phyloP scores from a whole-genome alignment of 768 basidiomycete species.

The Calocybe indica region DNA sequence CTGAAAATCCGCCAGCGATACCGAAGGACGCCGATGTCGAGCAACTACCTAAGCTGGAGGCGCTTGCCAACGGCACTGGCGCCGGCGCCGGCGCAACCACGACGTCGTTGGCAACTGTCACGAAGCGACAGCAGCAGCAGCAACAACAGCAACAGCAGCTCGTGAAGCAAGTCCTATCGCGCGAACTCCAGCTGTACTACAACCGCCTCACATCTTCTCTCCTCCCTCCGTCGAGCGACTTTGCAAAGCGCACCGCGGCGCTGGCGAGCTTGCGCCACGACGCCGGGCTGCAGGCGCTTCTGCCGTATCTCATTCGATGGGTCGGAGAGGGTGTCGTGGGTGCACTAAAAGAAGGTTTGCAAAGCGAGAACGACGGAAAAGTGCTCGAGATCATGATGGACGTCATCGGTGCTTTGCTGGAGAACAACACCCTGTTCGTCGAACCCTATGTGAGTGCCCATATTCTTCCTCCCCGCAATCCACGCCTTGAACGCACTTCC shows the following conservation, averaged over 20 bases:
- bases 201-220: slow-evolving; percentile 83
- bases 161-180: slow-evolving; percentile 88
- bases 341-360: slow-evolving; percentile 49
- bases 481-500: slow-evolving; percentile 1
- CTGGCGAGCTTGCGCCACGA: slow-evolving; percentile 85
- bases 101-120: slow-evolving; percentile 16
- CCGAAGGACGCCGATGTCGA: slow-evolving; percentile 35
- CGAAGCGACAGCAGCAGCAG: slow-evolving; percentile 36
- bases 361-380: slow-evolving; percentile 61
- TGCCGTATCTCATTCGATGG: slow-evolving; percentile 95
- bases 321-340: slow-evolving; percentile 81
- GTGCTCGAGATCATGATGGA: slow-evolving; percentile 80
- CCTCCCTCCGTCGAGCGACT: slow-evolving; percentile 45
- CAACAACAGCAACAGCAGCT: slow-evolving; percentile 64
- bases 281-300: slow-evolving; percentile 83
- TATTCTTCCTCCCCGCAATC: neutral
- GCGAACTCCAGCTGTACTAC: slow-evolving; percentile 94
- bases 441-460: slow-evolving; percentile 85
- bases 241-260: slow-evolving; percentile 76
- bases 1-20: slow-evolving; percentile 88
- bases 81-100: slow-evolving; percentile 1
- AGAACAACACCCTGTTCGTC: slow-evolving; percentile 85
- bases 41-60: slow-evolving; percentile 25
- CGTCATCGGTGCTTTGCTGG: slow-evolving; percentile 77
- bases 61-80: slow-evolving; percentile 12